A percentile compares a stretch with the other conserved stretches of the same genome.
Conservation (phyloP, 2,329 filamentous ascomycete genomes). For the Aureobasidium melanogenum region DNA sequence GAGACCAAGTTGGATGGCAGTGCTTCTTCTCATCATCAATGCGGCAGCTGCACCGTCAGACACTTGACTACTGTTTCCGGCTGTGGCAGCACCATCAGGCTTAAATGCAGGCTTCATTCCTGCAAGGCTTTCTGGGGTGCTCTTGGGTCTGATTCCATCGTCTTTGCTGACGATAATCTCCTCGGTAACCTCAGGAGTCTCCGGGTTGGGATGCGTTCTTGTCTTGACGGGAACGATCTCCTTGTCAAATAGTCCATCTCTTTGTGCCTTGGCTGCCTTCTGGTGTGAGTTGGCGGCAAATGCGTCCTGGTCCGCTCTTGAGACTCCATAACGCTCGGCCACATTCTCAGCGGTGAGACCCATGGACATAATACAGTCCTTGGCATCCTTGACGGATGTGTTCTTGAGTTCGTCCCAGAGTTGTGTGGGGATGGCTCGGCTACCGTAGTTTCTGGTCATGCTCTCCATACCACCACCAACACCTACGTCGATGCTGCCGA, state of each 20-base stretch:
- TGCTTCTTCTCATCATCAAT: conserved; percentile 76
- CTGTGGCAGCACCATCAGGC: conserved; percentile 65
- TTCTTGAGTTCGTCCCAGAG: conserved; percentile 67
- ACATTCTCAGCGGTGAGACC: conserved; percentile 86
- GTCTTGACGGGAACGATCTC: conserved; percentile 80
- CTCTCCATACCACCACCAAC: conserved; percentile 90
- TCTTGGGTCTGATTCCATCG: conserved; percentile 68
- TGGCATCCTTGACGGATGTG: conserved; percentile 56
- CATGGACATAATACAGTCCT: conserved; percentile 92
- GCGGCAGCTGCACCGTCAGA: conserved; percentile 80
- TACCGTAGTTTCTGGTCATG: conserved; percentile 89
- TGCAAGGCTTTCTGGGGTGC: conserved; percentile 60
- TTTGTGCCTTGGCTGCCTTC: conserved; percentile 62
- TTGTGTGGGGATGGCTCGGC: conserved; percentile 71
- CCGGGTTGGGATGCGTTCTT: conserved; percentile 55
- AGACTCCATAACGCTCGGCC: conserved; percentile 64
- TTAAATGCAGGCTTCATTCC: conserved; percentile 82
- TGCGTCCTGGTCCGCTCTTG: conserved; percentile 67
- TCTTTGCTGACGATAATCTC: conserved; percentile 63
- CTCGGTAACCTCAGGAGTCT: conserved; percentile 39
- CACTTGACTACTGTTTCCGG: conserved; percentile 78
- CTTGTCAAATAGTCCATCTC: conserved; percentile 58
- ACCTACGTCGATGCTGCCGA: conserved; percentile 62
- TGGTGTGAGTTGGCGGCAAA: conserved; percentile 69
- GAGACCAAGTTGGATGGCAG: conserved; percentile 65